Base-by-base conservation (phyloP, 2,329 filamentous ascomycete genomes). In the Phoma herbarum region DNA sequence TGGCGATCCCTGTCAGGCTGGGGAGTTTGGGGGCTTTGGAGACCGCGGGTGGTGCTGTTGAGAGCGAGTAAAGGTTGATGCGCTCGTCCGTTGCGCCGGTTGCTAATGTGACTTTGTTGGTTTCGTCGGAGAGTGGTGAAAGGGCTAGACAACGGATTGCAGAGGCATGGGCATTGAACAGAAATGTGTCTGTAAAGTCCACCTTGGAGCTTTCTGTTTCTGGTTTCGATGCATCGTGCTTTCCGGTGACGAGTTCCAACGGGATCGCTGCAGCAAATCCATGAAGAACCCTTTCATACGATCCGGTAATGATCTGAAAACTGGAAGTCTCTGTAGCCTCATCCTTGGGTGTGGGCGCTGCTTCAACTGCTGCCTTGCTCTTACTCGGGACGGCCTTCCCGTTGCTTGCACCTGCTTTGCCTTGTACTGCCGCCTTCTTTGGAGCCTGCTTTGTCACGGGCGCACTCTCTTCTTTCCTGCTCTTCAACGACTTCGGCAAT, bases 31-130 rank as follows among this genome's bases (percentile, higher is more conserved):
- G 64, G 79, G 79, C 68, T 76, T 84, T 58, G 85, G 87, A 52
- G 86, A 86, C 67, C 84, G 88, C 12, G 2, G 80, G 79, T 8
- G 80, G 78, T 14, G 73, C 70, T 9, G 79, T 80, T 18, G 93
- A 96, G 54, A 99, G 82, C 60, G 89, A 92, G 83, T 97, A 99
- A 53, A 99, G 85, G 75, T 99, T 97, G 80, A 99, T 91, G 62
- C 92, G 88, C 79, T 97, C 93, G 78, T 99, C 95, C 23, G 92
- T 96, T 77, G 91, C 90, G 66, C 95, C 95, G 10, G 91, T 96
- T 12, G 95, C 95, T 47, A 99, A 86, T 66, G 95, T 89, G 48
- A 97, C 85, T 75, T 95, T 97, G 74, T 92, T 90, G n/a, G 81
- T 79, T 77, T 90, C 88, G 7, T 71, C 85, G 12, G 91, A 91